Percentiles rank a stretch among this genome's conserved stretches.
Conservation (phyloP, 1,284 basidiomycete species). For the Agaricales sp. region DNA sequence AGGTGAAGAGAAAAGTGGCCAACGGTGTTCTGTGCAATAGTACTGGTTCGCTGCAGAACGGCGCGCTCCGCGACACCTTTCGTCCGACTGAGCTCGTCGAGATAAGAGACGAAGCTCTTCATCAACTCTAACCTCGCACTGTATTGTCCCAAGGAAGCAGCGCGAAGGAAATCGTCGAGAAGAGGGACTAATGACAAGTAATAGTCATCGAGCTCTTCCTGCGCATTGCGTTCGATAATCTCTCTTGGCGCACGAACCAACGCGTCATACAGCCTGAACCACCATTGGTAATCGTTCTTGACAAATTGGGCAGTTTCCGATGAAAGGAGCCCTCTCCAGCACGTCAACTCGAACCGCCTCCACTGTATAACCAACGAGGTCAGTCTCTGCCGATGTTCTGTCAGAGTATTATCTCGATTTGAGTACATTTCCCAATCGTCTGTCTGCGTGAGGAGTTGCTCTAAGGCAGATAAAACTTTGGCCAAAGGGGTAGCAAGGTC, state of each 20-base stretch:
- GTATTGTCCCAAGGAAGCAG: constrained; percentile 83
- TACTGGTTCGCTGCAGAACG: constrained; percentile 36
- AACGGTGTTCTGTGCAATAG: constrained; percentile 62
- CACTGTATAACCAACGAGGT: constrained; percentile 79
- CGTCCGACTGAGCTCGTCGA: constrained; percentile 21
- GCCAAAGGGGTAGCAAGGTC: constrained; percentile 72
- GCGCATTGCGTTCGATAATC: constrained; percentile 27
- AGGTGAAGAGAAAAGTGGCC: constrained; percentile 62
- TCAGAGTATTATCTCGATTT: constrained; percentile 78
- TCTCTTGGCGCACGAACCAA: constrained; percentile 56
- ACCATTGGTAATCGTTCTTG: constrained; percentile 71
- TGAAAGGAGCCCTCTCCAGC: constrained; percentile 81
- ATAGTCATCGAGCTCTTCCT: constrained; percentile 31
- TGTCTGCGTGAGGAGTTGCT: constrained; percentile 80
- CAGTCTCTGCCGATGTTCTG: constrained; percentile 54
- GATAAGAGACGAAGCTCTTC: constrained; percentile 52
- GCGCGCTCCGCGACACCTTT: constrained; percentile 18
- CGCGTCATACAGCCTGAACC: constrained; percentile 87
- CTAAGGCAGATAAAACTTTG: constrained; percentile 75
- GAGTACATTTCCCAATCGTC: constrained; percentile 98
- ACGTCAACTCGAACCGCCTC: constrained; percentile 83
- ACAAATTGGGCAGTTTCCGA: constrained; percentile 57
- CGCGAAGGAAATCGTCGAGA: constrained; percentile 72
- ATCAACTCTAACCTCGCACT: constrained; percentile 62
- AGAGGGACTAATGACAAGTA: constrained; percentile 67